phyloP scores from a whole-genome alignment of 2,329 filamentous ascomycete species.

The Geoglossum cookeanum region DNA sequence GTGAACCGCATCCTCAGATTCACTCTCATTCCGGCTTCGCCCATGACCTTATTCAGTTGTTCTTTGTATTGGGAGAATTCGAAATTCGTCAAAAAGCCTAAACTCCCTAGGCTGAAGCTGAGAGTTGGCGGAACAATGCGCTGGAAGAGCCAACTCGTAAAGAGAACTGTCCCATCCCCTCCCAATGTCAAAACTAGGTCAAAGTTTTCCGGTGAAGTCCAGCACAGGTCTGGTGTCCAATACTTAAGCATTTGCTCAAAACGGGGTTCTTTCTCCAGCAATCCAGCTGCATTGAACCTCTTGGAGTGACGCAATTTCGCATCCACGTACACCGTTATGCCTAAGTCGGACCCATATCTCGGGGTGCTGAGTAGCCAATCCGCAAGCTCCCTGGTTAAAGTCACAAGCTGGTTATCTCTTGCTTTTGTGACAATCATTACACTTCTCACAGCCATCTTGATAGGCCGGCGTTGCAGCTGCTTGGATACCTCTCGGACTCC shows the following conservation, averaged over 20 bases:
- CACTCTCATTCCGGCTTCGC: conserved; percentile 86
- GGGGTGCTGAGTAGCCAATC: conserved; percentile 79
- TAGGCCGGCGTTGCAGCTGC: conserved; percentile 78
- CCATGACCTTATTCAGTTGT: conserved; percentile 78
- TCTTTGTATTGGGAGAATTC: conserved; percentile 76
- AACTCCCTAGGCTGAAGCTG: conserved; percentile 65
- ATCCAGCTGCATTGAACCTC: conserved; percentile 59
- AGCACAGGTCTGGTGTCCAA: conserved; percentile 93
- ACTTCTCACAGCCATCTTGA: conserved; percentile 78
- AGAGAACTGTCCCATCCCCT: conserved; percentile 72
- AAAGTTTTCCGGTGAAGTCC: conserved; percentile 83
- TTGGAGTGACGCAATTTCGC: conserved; percentile 77
- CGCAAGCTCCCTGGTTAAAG: conserved; percentile 70
- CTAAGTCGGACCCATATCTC: conserved; percentile 73
- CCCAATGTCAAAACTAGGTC: conserved; percentile 81
- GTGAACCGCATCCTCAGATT: conserved; percentile 98
- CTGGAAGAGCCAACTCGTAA: conserved; percentile 85
- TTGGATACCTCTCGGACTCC: conserved; percentile 90
- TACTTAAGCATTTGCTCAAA: conserved; percentile 77
- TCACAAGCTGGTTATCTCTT: conserved; percentile 80
- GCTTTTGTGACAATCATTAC: conserved; percentile 99
- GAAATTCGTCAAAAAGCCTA: conserved; percentile 79
- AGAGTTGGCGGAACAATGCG: conserved; percentile 69
- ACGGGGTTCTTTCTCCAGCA: conserved; percentile 54
- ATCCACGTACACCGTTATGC: conserved; percentile 96